Evolutionary conservation across 108 stramenopile genomes (phyloP), one percentile per base, ranked within the genome.

Genomic region (Nannochloropsis granulata): DNA sequence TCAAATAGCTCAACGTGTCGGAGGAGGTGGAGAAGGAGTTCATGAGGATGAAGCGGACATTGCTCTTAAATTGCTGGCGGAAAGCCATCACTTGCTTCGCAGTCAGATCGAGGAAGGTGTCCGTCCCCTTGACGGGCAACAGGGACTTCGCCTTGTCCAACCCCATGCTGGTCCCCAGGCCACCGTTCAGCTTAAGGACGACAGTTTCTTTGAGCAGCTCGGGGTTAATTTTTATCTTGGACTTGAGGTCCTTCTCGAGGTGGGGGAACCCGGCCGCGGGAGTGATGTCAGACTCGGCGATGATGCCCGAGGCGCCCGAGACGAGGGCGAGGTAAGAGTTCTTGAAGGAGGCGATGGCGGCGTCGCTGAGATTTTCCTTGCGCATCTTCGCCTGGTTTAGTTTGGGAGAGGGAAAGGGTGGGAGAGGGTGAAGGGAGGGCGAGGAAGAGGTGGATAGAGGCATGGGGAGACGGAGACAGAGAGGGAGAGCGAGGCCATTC

Each of bases 41-140:
- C 99, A 99, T 99, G 79, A 99, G 93, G 94, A 99, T 97, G 90
- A 99, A 97, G 82, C 95, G 95, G 83, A 98, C 97, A 78, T 97
- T 92, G 84, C 92, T 90, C 78, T 94, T 93, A 81, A 95, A 95
- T 26, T 94, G 92, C 84, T 96, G 85, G 43, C 96, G 92, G 97
- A 98, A 97, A 71, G 92, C 89, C 44, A 95, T 92, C 86, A 98
- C 95, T 90, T 99, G 99, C 91, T 98, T 96, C 84, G 97, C 99
- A 23, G 97, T 97, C 90, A 99, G 91, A 87, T 99, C 99, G 80
- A 99, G 91, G 91, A 99, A 99, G 71, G 96, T 99, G 85, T 98
- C 96, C 24, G 93, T 94, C 44, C 94, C 95, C 93, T 98, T 98
- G 79, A 99, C 98, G 82, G 94, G 94, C 12, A 99, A 89, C 78